These are phyloP conservation scores for Solanum hybrid DNA, from an alignment of 305 asterid species.

Conservation along the genomic window DNA sequence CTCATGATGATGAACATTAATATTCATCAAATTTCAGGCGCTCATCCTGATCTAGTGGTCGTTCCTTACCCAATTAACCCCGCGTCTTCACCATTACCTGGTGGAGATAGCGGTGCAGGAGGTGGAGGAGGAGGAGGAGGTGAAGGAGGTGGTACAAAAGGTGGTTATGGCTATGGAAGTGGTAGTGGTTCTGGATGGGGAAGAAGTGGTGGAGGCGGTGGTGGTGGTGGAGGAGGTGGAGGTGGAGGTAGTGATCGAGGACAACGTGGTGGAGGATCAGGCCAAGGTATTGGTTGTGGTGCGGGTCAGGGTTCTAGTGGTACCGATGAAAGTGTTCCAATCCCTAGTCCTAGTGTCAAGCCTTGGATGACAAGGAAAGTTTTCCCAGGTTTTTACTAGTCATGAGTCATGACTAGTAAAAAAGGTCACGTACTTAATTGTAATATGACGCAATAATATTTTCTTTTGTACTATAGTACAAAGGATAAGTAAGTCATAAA, in stretches of 20 bases:
- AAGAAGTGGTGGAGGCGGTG: constrained; percentile 3
- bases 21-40: background rate
- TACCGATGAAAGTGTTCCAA: background rate
- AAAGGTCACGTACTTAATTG: background rate
- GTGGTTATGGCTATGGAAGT: constrained; percentile 17
- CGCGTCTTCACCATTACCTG: background rate
- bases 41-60: background rate
- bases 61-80: background rate
- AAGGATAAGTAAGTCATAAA: background rate
- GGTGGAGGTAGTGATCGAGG: constrained; percentile 31
- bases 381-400: background rate
- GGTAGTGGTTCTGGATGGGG: constrained; percentile 17
- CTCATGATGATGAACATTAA: background rate
- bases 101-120: background rate
- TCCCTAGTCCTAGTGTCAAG: background rate
- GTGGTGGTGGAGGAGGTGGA: constrained; percentile 24
- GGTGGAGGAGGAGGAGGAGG: constrained; percentile 2
- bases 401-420: background rate
- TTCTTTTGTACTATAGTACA: background rate
- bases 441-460: background rate
- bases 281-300: constrained; percentile 27
- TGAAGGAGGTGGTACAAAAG: background rate
- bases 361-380: background rate
- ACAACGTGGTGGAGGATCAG: constrained; percentile 26
- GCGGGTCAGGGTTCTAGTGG: constrained; percentile 13